phyloP scores from a whole-genome alignment of 192 early-diverging fungal species.

The Coemansia furcata region DNA sequence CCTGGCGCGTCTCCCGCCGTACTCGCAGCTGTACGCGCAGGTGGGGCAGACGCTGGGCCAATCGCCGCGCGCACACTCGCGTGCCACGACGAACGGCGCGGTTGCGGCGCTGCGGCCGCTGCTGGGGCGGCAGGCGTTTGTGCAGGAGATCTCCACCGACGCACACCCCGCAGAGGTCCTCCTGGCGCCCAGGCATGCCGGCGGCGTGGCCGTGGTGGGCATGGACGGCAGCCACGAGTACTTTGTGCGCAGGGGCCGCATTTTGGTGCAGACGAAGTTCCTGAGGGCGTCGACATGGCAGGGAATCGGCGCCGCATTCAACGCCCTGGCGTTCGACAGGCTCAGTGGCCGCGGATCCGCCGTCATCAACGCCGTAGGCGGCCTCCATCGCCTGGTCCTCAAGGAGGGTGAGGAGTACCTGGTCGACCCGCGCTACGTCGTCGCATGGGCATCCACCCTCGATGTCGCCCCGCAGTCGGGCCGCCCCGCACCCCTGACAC shows the following conservation, averaged over 20 bases:
- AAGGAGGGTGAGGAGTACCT: slow-evolving; percentile 67
- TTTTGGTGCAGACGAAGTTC: slow-evolving; percentile 56
- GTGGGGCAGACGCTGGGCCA: slow-evolving; percentile 36
- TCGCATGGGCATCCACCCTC: slow-evolving; percentile 39
- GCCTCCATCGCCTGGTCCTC: slow-evolving; percentile 66
- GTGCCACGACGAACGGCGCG: slow-evolving; percentile 13
- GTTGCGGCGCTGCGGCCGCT: slow-evolving; percentile 31
- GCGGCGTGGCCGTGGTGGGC: slow-evolving; percentile 63
- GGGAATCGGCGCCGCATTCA: slow-evolving; percentile 39
- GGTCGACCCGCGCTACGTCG: slow-evolving; percentile 64
- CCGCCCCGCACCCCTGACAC: slow-evolving; percentile 12
- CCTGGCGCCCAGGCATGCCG: slow-evolving; percentile 60
- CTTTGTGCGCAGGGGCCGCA: slow-evolving; percentile 61
- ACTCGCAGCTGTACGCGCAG: slow-evolving; percentile 34
- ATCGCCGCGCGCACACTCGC: slow-evolving; percentile 13
- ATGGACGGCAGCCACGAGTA: slow-evolving; percentile 58
- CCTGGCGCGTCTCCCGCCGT: slow-evolving; percentile 34
- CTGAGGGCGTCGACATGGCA: slow-evolving; percentile 35
- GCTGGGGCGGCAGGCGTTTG: slow-evolving; percentile 32
- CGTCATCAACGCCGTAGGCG: slow-evolving; percentile 65
- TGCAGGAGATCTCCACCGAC: slow-evolving; percentile 54
- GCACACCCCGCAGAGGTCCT: slow-evolving; percentile 61
- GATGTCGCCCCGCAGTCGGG: slow-evolving; percentile 24
- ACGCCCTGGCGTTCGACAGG: slow-evolving; percentile 60
- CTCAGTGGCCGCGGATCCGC: slow-evolving; percentile 66